phyloP scores from a whole-genome alignment of 495 filamentous ascomycete genomes.

The Letharia columbiana region DNA sequence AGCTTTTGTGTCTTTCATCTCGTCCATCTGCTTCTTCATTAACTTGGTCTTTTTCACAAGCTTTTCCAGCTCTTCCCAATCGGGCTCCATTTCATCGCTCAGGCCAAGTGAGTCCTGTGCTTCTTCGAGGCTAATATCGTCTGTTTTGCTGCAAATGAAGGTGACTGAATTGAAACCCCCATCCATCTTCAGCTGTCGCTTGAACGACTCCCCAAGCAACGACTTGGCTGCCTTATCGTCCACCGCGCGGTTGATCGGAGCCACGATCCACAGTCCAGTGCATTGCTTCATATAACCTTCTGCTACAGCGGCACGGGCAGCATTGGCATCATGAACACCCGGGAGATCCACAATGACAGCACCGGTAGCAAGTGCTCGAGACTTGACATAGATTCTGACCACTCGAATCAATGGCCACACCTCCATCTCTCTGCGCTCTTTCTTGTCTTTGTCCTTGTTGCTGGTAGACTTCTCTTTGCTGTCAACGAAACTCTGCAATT shows the following conservation, averaged over 20 bases:
- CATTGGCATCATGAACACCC: constrained; percentile 55
- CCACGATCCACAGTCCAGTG: constrained; percentile 34
- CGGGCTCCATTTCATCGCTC: constrained; percentile 31
- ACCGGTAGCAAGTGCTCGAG: constrained; percentile 49
- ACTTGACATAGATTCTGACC: constrained; percentile 50
- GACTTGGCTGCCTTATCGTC: constrained; percentile 57
- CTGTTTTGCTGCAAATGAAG: constrained; percentile 63
- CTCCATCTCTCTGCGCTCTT: constrained; percentile 37
- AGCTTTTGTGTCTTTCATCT: constrained; percentile 31
- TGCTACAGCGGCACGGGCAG: constrained; percentile 52
- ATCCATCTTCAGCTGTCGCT: constrained; percentile 57
- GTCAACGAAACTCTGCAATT: constrained; percentile 43
- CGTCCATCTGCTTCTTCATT: constrained; percentile 30
- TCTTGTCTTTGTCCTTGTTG: constrained; percentile 29
- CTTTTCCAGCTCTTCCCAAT: constrained; percentile 30
- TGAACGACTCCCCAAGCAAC: constrained; percentile 54
- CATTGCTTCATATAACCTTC: constrained; percentile 52
- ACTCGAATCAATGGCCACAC: constrained; percentile 62
- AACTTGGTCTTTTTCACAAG: constrained; percentile 32
- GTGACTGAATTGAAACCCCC: constrained; percentile 47
- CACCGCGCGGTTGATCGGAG: constrained; percentile 47
- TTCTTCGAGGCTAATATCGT: constrained; percentile 52
- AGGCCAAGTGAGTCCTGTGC: constrained; percentile 40
- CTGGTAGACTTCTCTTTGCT: constrained; percentile 41
- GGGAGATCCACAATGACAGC: constrained; percentile 61